These are phyloP conservation scores for Spinellus fusiger DNA, from an alignment of 192 early-diverging fungal species.

Conservation along the genomic window DNA sequence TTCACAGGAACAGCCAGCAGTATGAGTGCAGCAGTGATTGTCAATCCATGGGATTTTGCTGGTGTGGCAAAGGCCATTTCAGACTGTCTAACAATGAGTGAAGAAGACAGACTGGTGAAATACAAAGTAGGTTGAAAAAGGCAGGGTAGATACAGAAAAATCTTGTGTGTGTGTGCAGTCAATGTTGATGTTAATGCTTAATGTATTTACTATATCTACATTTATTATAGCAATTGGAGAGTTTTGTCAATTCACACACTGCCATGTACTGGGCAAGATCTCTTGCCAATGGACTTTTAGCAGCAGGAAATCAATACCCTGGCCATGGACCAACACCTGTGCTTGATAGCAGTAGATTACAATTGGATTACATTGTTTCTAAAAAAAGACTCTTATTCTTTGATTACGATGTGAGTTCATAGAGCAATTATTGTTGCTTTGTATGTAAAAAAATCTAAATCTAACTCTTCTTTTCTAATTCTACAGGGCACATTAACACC, in stretches of 20 bases:
- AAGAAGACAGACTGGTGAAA: constrained; percentile 58
- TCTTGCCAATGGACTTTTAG: constrained; percentile 68
- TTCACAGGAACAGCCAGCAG: constrained; percentile 93
- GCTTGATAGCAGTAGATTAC: constrained; percentile 41
- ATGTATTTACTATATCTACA: not conserved
- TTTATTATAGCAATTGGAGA: constrained; percentile 45
- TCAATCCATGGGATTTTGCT: constrained; percentile 84
- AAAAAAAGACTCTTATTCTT: constrained; percentile 82
- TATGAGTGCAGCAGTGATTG: constrained; percentile 71
- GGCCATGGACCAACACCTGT: constrained; percentile 35
- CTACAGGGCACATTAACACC: constrained; percentile 87
- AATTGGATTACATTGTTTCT: constrained; percentile 56
- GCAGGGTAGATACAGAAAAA: not conserved
- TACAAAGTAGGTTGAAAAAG: constrained; percentile 42
- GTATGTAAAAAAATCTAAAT: not conserved
- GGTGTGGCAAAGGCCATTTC: constrained; percentile 77
- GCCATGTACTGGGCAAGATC: constrained; percentile 82
- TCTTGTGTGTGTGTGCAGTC: not conserved
- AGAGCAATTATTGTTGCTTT: not conserved
- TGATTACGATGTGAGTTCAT: constrained; percentile 78
- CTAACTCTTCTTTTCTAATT: not conserved
- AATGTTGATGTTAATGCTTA: not conserved
- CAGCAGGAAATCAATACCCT: constrained; percentile 32
- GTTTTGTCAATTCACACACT: constrained; percentile 76
- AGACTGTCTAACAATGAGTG: constrained; percentile 58